Conservation (phyloP, 768 basidiomycete genomes). For the Antrodiella citrinella region DNA sequence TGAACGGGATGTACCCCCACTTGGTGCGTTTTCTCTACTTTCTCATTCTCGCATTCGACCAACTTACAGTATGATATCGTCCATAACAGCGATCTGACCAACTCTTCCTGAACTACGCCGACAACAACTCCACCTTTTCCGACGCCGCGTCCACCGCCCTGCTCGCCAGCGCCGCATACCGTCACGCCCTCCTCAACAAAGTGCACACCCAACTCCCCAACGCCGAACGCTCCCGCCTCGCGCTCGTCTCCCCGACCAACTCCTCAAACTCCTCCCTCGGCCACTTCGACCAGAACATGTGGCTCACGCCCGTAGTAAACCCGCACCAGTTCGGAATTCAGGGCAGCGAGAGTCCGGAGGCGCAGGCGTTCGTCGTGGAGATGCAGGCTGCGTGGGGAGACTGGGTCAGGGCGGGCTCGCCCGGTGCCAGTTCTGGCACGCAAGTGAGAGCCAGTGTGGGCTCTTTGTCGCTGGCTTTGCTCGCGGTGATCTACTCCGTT, state of each 20-base stretch:
- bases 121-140: conserved; percentile 49
- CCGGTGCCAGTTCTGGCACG: conserved; percentile 30
- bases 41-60: too few relatives aligned
- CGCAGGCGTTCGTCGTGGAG: conserved; percentile 70
- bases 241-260: conserved; percentile 16
- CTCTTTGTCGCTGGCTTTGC: not conserved
- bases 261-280: conserved; percentile 15
- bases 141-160: conserved; percentile 72
- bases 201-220: conserved; percentile 41
- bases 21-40: conserved; percentile 36
- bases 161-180: conserved; percentile 70
- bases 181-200: conserved; percentile 48
- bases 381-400: conserved; percentile 72
- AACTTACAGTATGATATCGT: too few relatives aligned
- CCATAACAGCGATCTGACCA: conserved; percentile 31
- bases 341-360: conserved; percentile 61
- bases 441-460: not conserved
- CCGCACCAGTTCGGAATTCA: conserved; percentile 44
- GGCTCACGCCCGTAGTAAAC: conserved; percentile 70
- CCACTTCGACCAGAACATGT: conserved; percentile 53
- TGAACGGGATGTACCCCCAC: conserved; percentile 56
- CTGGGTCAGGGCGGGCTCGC: conserved; percentile 52
- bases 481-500: not conserved
- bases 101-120: conserved; percentile 69
- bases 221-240: conserved; percentile 49